Conservation (phyloP, 2,329 filamentous ascomycete genomes). For the Amylocarpus encephaloides region DNA sequence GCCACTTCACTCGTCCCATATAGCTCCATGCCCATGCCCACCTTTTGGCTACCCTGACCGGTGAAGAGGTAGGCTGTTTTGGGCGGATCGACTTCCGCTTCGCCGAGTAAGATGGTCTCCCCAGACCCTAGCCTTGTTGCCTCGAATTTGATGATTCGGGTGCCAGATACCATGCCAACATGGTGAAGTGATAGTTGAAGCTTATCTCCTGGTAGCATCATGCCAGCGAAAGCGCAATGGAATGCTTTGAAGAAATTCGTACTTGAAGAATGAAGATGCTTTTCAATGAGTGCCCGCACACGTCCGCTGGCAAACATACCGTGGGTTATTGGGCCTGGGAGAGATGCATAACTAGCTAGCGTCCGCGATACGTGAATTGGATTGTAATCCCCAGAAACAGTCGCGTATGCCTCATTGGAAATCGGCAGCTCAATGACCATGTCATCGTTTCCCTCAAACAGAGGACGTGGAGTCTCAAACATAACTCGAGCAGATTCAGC, state of each 20-base stretch:
- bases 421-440: no score
- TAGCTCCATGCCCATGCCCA: slow-evolving; percentile 38
- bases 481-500: no score
- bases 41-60: slow-evolving; percentile 36
- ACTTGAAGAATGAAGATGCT: not conserved
- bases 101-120: slow-evolving; percentile 34
- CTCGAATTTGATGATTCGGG: slow-evolving; percentile 31
- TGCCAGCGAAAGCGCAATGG: not conserved
- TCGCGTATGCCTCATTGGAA: no score
- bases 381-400: no score
- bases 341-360: slow-evolving; percentile 30
- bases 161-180: slow-evolving; percentile 31
- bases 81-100: slow-evolving; percentile 29
- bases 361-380: no score
- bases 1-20: slow-evolving; percentile 32
- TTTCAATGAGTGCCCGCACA: slow-evolving; percentile 28
- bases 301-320: slow-evolving; percentile 36
- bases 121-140: slow-evolving; percentile 28
- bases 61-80: slow-evolving; percentile 36
- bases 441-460: no score
- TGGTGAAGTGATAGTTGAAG: slow-evolving; percentile 31
- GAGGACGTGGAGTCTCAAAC: no score
- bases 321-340: slow-evolving; percentile 37
- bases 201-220: slow-evolving; percentile 33
- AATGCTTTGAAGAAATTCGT: not conserved